These are phyloP conservation scores for Phytomonas francai DNA, from an alignment of 208 protist genomes.

Conservation along the genomic window DNA sequence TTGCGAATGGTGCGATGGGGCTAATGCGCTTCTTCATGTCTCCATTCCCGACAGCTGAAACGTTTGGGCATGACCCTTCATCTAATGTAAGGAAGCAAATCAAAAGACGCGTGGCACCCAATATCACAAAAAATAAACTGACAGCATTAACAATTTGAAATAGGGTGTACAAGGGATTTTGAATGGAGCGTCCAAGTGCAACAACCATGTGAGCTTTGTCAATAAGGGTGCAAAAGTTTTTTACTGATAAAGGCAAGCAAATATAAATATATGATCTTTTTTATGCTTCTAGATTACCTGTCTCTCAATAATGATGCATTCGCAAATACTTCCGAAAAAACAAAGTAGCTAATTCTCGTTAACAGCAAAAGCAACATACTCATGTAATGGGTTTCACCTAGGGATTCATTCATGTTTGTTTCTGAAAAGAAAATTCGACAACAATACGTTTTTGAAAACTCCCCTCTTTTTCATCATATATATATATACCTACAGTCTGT, in stretches of 20 bases:
- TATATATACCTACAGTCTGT: neutral
- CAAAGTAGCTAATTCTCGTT: slow-evolving; percentile 4
- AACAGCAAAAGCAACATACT: neutral
- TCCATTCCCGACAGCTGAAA: neutral
- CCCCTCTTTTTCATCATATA: neutral
- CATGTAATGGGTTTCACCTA: neutral
- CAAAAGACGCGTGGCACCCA: slow-evolving; percentile 29
- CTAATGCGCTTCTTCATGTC: neutral
- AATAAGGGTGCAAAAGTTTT: slow-evolving; percentile 3
- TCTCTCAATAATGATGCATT: slow-evolving; percentile 10
- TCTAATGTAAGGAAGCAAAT: slow-evolving; percentile 21
- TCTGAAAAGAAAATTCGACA: neutral
- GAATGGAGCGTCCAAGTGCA: slow-evolving; percentile 45
- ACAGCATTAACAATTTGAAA: slow-evolving; percentile 54
- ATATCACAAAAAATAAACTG: slow-evolving; percentile 47
- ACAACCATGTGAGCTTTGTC: slow-evolving; percentile 32
- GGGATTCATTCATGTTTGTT: neutral
- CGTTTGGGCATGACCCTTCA: neutral
- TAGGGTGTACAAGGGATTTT: slow-evolving; percentile 44
- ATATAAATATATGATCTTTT: neutral
- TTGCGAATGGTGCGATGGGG: neutral
- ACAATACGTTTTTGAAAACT: neutral
- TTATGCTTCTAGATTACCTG: neutral
- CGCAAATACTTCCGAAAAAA: neutral
- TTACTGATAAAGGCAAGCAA: slow-evolving; percentile 5